These are phyloP conservation scores for Pseudogymnoascus sp. DNA, from an alignment of 2,329 filamentous ascomycete genomes.

Conservation along the genomic window DNA sequence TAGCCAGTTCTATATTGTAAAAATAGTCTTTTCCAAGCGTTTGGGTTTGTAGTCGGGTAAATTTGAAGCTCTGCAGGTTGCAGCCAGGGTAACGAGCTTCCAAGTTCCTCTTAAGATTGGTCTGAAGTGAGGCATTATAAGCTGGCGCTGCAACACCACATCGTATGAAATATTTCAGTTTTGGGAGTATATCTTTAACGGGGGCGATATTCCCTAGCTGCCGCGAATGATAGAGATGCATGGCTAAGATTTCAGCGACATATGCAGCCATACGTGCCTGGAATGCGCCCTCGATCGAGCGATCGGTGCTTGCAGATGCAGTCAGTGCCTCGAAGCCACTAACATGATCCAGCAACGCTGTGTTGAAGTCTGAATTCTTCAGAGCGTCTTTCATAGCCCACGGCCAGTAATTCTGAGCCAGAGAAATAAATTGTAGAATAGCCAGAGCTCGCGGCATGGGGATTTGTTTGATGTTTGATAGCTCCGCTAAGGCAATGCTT, in stretches of 20 bases:
- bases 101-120: slow-evolving; percentile 79
- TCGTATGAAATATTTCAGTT: slow-evolving; percentile 70
- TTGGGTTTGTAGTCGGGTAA: slow-evolving; percentile 56
- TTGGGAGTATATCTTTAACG: slow-evolving; percentile 61
- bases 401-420: slow-evolving; percentile 89
- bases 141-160: slow-evolving; percentile 69
- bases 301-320: slow-evolving; percentile 43
- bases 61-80: slow-evolving; percentile 69
- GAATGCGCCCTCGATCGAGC: slow-evolving; percentile 37
- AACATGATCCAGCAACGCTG: slow-evolving; percentile 62
- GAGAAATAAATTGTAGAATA: slow-evolving; percentile 77
- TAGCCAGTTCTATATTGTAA: slow-evolving; percentile 70
- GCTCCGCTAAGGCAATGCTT: slow-evolving; percentile 59
- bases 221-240: slow-evolving; percentile 80
- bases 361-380: slow-evolving; percentile 64
- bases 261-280: slow-evolving; percentile 69
- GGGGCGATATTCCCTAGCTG: slow-evolving; percentile 62
- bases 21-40: slow-evolving; percentile 70
- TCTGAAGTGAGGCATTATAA: slow-evolving; percentile 82
- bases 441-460: slow-evolving; percentile 59
- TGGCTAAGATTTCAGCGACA: slow-evolving; percentile 78
- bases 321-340: slow-evolving; percentile 45
- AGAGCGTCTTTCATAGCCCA: slow-evolving; percentile 81
- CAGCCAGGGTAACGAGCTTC: slow-evolving; percentile 66
- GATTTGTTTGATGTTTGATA: slow-evolving; percentile 57